Evolutionary conservation across 129 eudicot species (phyloP).

Genomic region (Smallanthus sonchifolius): DNA sequence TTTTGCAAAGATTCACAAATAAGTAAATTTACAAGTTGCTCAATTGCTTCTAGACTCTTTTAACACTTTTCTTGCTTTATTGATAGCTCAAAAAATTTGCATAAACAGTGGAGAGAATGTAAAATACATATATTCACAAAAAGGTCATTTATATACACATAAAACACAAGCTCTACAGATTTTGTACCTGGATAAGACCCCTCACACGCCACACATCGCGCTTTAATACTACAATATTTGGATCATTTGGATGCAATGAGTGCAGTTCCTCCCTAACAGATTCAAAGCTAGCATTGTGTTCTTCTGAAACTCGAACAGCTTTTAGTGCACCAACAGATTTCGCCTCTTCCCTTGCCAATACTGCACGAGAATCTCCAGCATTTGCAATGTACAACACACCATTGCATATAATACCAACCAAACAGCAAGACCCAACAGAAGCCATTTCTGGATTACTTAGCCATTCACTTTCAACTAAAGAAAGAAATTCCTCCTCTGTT

Average conservation of each 20-base stretch:
- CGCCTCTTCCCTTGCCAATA: constrained; percentile 42
- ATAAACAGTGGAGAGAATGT: not conserved
- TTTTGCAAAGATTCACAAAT: no score
- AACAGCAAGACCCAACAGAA: constrained; percentile 72
- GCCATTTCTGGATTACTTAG: constrained; percentile 42
- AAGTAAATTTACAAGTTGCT: no score
- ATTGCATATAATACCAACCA: constrained; percentile 56
- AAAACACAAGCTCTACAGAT: not conserved
- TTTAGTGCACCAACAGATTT: constrained; percentile 18
- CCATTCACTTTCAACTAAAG: constrained; percentile 21
- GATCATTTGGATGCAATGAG: constrained; percentile 37
- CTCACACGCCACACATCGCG: constrained; percentile 75
- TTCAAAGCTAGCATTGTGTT: constrained; percentile 54
- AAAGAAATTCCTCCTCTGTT: constrained; percentile 19
- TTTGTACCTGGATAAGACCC: constrained; percentile 75
- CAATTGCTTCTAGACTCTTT: no score
- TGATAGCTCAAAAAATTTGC: constrained; percentile 2
- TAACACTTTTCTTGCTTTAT: not conserved
- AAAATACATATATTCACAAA: not conserved
- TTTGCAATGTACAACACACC: constrained; percentile 63
- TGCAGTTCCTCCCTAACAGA: constrained; percentile 59
- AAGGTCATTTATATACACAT: not conserved
- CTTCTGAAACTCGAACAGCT: constrained; percentile 56
- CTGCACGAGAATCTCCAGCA: constrained; percentile 73
- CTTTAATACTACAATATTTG: constrained; percentile 40